These are phyloP conservation scores for Sutorius australiensis DNA, from an alignment of 768 basidiomycete genomes.

Conservation along the genomic window DNA sequence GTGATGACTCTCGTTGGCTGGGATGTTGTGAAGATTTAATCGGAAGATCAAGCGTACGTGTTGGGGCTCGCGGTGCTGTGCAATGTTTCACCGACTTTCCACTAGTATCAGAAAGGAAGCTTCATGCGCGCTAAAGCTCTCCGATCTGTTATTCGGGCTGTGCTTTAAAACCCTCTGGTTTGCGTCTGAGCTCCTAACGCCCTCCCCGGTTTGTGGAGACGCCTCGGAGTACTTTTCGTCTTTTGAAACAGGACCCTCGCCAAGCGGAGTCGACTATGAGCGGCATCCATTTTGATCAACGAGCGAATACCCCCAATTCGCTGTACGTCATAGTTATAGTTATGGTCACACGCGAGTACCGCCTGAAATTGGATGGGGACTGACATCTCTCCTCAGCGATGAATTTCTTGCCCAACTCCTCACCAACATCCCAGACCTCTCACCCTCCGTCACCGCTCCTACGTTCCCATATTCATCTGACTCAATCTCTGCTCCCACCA, in stretches of 20 bases:
- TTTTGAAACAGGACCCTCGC: background rate
- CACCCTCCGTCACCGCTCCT: background rate
- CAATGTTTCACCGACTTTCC: background rate
- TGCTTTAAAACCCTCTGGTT: conserved; percentile 4
- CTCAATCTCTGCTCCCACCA: background rate
- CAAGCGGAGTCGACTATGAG: conserved; percentile 2
- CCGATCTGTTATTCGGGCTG: background rate
- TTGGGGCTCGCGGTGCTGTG: background rate
- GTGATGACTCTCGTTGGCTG: background rate
- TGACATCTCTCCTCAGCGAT: conserved; percentile 9
- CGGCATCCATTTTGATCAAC: background rate
- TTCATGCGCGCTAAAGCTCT: background rate
- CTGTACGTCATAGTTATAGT: conserved; percentile 4
- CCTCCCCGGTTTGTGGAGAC: background rate
- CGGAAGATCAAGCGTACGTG: background rate
- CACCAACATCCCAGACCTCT: background rate
- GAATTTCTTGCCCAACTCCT: conserved; percentile 14
- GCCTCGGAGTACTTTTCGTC: background rate
- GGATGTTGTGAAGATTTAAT: background rate
- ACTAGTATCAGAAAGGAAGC: background rate
- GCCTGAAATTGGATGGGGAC: background rate
- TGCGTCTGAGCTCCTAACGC: background rate
- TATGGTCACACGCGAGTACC: background rate
- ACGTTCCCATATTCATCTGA: background rate
- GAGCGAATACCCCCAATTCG: background rate